Base-by-base conservation (phyloP, 2,329 filamentous ascomycete genomes). In the Lachnellula cervina region DNA sequence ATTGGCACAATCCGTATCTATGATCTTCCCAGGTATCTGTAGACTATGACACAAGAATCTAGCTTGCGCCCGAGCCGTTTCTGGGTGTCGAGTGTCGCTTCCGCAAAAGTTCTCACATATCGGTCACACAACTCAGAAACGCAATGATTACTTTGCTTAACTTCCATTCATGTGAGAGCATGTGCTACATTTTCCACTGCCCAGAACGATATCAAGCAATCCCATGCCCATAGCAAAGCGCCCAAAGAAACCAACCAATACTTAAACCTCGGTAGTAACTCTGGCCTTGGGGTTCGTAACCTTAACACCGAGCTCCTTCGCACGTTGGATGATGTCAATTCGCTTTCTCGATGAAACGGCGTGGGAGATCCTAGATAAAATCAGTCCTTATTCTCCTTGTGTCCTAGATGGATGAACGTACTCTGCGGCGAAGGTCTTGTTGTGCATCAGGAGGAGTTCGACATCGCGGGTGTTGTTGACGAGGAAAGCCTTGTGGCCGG, bases 211-310 rank as follows among this genome's bases (percentile, higher is more conserved):
- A 65, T 57, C 60, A 63, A 65, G 65, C 63, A 64, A 67, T 62
- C 58, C 67, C 62, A 62, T 64, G 50, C 59, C 63, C 68, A 64
- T 66, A 66, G 64, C 66, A 66, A 69, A 60, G 60, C 59, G 51
- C 62, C 64, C 63, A 68, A 68, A 55, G 60, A 64, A 66, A 65
- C 52, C 44, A 42, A 51, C 54, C 60, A 66, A 37, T 58, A 49
- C 57, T 83, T 85, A 88, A 72, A 87, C 81, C 86, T 99, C 94
- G 70, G 91, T 96, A 71, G 93, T 96, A 77, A 99, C 88, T 85
- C 93, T 95, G 74, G 92, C 94, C 89, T 97, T 96, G 80, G 90
- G 79, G 85, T 99, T 99, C 76, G 94, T 99, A 77, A 99, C 93
- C 89, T 99, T 99, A 77, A 99, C 94, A 74, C 92, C 90, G 74